Evolutionary conservation across 805 yeast species (phyloP), one percentile per base, ranked within the genome.

Genomic region (Teunomyces kruisii): DNA sequence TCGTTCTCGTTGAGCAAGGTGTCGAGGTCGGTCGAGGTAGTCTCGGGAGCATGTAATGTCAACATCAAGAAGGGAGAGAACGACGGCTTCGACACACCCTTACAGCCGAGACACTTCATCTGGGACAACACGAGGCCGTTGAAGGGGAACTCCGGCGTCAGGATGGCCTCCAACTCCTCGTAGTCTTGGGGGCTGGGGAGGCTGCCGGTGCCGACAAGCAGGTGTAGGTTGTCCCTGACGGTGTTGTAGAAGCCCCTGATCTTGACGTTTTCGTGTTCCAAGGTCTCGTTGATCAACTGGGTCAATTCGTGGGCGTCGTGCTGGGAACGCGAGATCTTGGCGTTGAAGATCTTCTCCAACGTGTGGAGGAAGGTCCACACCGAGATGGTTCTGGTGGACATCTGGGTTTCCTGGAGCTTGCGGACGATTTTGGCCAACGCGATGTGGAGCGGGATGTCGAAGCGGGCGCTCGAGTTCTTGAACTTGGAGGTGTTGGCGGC

Each of bases 271-370:
- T 92, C 97, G 44, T 74, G 75, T 41, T 85, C 82, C 41, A 94
- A 68, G 0, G 92, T 83, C 56, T 91, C 96, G 16, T 92, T 67
- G 15, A 91, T 74, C 42, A 88, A 65, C 59, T 89, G 96, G 26
- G 92, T 78, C 51, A 94, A 73, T 58, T 92, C 99, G 56, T 94
- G 97, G 0, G 98, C 97, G 67, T 92, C 99, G 58, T 92, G 96
- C 62, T 94, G 99, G 38, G 79, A 80, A 29, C 86, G 70, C 2
- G 96, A 83, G 22, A 94, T 83, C 51, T 79, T 81, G 3, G 91
- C 83, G 44, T 82, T 78, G 65, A 84, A 86, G 12, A 86, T 82
- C 8, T 62, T 64, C 57, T 92, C 98, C 41, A 94, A 65, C 9
- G 80, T 83, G 42, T 77, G 84, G 14, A 92, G 67, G 40, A 91